A percentile compares a stretch with the other conserved stretches of the same genome.
phyloP scores from a whole-genome alignment of 345 rosid species.

The Combretum micranthum region DNA sequence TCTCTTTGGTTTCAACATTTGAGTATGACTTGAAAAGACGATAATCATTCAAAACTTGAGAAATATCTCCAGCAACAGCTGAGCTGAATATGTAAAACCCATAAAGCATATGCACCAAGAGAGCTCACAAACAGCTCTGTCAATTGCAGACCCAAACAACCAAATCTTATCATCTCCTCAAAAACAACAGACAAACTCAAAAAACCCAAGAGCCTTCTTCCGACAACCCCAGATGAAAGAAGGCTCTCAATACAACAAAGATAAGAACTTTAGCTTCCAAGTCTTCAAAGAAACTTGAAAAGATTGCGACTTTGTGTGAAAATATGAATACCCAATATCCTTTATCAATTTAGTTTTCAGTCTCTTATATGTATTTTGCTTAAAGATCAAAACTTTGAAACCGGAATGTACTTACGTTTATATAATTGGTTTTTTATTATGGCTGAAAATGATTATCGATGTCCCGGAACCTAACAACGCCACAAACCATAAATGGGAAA shows the following conservation, averaged over 20 bases:
- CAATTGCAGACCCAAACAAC: conserved; percentile 57
- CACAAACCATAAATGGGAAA: background rate
- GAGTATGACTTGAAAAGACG: conserved; percentile 40
- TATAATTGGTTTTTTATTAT: conserved; percentile 20
- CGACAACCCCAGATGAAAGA: background rate
- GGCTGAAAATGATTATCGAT: background rate
- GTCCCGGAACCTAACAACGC: background rate
- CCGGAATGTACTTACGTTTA: too few species aligned
- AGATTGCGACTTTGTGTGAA: too few species aligned
- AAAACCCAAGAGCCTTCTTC: background rate
- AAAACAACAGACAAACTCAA: background rate
- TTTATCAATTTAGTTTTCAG: too few species aligned
- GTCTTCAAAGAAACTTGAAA: too few species aligned
- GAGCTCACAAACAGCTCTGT: conserved; percentile 76
- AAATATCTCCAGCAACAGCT: conserved; percentile 86
- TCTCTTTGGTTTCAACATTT: conserved; percentile 11
- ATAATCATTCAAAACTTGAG: conserved; percentile 41
- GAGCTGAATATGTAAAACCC: conserved; percentile 84
- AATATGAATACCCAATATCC: too few species aligned
- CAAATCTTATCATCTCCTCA: conserved; percentile 52
- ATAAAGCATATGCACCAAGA: conserved; percentile 63
- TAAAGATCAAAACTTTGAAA: too few species aligned
- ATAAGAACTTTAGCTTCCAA: too few species aligned
- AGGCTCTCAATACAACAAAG: too few species aligned
- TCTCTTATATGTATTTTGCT: too few species aligned